Conservation (phyloP, 2,329 filamentous ascomycete species). For the Penicillium sp. region DNA sequence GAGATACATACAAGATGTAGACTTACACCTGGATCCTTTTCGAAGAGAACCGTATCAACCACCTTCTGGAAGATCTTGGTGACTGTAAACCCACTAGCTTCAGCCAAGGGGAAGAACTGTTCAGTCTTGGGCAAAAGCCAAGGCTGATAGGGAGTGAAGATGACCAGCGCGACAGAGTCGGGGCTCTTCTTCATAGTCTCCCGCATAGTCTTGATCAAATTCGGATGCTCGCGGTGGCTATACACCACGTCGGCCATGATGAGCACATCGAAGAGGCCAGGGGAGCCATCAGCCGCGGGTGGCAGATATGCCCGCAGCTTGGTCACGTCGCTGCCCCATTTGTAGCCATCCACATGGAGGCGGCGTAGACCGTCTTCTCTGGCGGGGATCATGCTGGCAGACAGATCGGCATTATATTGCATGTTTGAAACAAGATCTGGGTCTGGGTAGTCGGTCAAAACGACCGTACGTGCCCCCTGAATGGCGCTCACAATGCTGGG, state of each 20-base stretch:
- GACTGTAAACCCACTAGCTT: constrained; percentile 70
- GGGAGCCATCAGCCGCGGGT: constrained; percentile 55
- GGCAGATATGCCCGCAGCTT: constrained; percentile 62
- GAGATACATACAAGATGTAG: constrained; percentile 10
- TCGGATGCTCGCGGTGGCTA: constrained; percentile 82
- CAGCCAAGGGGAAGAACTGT: constrained; percentile 78
- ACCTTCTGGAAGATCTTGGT: constrained; percentile 78
- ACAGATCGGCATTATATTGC: constrained; percentile 68
- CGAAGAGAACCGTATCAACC: constrained; percentile 86
- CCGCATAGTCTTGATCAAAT: constrained; percentile 71
- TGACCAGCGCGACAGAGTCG: constrained; percentile 72
- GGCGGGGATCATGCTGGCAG: constrained; percentile 46
- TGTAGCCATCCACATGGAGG: constrained; percentile 69
- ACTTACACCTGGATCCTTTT: constrained; percentile 75
- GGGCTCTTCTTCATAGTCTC: constrained; percentile 61
- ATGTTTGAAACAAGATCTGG: constrained; percentile 79
- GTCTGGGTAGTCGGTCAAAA: constrained; percentile 90
- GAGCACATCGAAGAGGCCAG: constrained; percentile 72
- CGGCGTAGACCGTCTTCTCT: constrained; percentile 32
- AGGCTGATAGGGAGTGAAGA: constrained; percentile 92
- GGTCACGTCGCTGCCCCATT: constrained; percentile 73
- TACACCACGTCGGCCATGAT: constrained; percentile 89
- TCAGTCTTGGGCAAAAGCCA: constrained; percentile 86
- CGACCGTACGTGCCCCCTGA: constrained; percentile 66
- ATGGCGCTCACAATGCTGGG: constrained; percentile 77